Conservation (phyloP, 345 rosid species). For the Pugionium cornutum region DNA sequence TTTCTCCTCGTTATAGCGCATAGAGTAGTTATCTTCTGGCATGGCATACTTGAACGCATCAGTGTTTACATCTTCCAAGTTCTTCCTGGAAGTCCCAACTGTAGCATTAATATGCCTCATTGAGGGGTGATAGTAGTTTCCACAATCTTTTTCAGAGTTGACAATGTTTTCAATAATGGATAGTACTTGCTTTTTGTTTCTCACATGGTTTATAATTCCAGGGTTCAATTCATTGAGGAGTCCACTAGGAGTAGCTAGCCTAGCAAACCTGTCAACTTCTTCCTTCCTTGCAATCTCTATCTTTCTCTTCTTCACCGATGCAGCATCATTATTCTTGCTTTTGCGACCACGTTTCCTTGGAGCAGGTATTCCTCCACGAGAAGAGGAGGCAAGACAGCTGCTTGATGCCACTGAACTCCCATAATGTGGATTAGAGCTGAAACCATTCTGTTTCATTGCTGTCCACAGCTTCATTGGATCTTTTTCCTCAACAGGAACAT, state of each 20-base stretch:
- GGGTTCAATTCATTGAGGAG: slow-evolving; percentile 86
- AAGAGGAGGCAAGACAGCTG: slow-evolving; percentile 41
- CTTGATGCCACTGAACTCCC: slow-evolving; percentile 30
- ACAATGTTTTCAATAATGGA: slow-evolving; percentile 81
- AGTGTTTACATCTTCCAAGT: slow-evolving; percentile 26
- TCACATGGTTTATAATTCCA: slow-evolving; percentile 88
- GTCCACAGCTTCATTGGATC: slow-evolving; percentile 75
- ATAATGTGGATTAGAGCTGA: slow-evolving; percentile 53
- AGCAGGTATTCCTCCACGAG: slow-evolving; percentile 65
- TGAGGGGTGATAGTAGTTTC: slow-evolving; percentile 14
- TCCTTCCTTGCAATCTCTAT: slow-evolving; percentile 79
- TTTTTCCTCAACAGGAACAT: slow-evolving; percentile 49
- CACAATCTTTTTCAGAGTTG: slow-evolving; percentile 50
- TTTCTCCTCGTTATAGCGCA: slow-evolving; percentile 9
- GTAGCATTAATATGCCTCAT: slow-evolving; percentile 11
- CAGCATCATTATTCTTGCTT: slow-evolving; percentile 44
- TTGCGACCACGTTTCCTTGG: slow-evolving; percentile 78
- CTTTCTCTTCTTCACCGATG: slow-evolving; percentile 54
- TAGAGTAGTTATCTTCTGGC: slow-evolving; percentile 21
- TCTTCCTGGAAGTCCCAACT: slow-evolving; percentile 26
- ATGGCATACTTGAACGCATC: slow-evolving; percentile 24
- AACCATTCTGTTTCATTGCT: slow-evolving; percentile 90
- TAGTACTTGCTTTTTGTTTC: slow-evolving; percentile 89
- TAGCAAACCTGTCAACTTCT: slow-evolving; percentile 73
- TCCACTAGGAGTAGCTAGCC: slow-evolving; percentile 89